Evolutionary conservation across 106 monocot species (phyloP), one percentile per base, ranked within the genome.

Genomic region (Platanthera guangdongensis): DNA sequence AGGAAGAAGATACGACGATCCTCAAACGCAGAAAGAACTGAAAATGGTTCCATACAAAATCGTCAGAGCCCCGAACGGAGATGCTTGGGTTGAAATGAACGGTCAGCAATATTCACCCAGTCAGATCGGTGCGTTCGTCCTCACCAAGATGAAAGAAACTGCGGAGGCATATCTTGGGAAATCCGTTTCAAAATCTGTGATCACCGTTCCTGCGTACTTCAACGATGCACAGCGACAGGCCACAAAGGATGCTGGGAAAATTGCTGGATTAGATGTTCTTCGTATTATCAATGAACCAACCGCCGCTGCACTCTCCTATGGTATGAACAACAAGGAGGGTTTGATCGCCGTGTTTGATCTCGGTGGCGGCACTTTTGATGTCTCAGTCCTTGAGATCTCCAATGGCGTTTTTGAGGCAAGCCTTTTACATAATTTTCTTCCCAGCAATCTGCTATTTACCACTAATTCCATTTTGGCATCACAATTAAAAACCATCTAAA

Each of bases 31-130:
- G 76, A 90, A 90, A 65, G 89, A 90, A 57, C 77, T 90, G 32
- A 87, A 87, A 74, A 90, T 86, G 86, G 86, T 91, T 7, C 82
- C 93, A 39, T 93, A 90, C 76, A 90, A 88, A 69, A 93, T 93
- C 45, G 90, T 90, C 19, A 90, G 85, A 65, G 93, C 88, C 1
- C 81, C 90, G 1, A 93, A 84, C 70, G 93, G 93, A 13, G 93
- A 93, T 83, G 93, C 93, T 50, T 94, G 94, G 94, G 90, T 94
- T 8, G 90, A 94, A 71, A 82, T 88, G 84, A 88, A 80, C 57
- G 94, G 94, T 13, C 88, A 94, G 75, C 88, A 90, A 52, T 94
- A 94, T 80, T 93, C 93, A 0, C 93, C 93, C 0, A 90, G 90
- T 47, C 88, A 88, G 18, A 80, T 88, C 62, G 85, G 88, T 60